Base-by-base conservation (phyloP, 2,329 filamentous ascomycete species). In the Trichoderma guizhouense region DNA sequence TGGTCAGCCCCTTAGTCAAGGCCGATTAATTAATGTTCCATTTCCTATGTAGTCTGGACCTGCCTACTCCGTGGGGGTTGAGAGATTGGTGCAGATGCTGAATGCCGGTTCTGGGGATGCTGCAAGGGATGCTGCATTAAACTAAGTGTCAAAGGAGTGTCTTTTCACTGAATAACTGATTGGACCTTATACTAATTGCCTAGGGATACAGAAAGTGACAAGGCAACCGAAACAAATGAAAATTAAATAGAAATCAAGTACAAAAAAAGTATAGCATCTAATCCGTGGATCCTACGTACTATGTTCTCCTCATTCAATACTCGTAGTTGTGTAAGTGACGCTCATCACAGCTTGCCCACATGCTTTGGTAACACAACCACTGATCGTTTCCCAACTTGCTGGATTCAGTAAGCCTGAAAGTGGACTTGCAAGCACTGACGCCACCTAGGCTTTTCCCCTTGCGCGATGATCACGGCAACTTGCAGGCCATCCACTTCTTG, bases 401-500 rank as follows among this genome's bases (percentile, higher is more conserved):
- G 39, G 2, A 51, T 51, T 5, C 30, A 51, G 62, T 64, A 64
- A 64, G 62, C 62, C 26, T 8, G 30, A 1, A 69, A 61, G 65
- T 47, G 65, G 65, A 69, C 55, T 24, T 69, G 21, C 28, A 58
- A 32, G 24, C 51, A 30, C 24, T 68, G 65, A 68, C 65, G 65
- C 53, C 53, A 68, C 34, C 24, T 32, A 24, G 65, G 34, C 14
- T 15, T 39, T n/a, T 51, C 21, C 39, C 55, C 65, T 69, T 69
- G 65, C 32, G 65, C 65, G 65, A 69, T 61, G 55, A 69, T 69
- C 65, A 26, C 34, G 65, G 65, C 36, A 69, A 30, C 26, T 32
- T 69, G 65, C 65, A 69, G 65, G 65, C 28, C 55, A 69, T 61
- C 65, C 53, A 60, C 65, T 69, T 69, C 55, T 60, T 60, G 65